Base-by-base conservation (phyloP, 2,329 filamentous ascomycete genomes). In the Cadophora sp. region DNA sequence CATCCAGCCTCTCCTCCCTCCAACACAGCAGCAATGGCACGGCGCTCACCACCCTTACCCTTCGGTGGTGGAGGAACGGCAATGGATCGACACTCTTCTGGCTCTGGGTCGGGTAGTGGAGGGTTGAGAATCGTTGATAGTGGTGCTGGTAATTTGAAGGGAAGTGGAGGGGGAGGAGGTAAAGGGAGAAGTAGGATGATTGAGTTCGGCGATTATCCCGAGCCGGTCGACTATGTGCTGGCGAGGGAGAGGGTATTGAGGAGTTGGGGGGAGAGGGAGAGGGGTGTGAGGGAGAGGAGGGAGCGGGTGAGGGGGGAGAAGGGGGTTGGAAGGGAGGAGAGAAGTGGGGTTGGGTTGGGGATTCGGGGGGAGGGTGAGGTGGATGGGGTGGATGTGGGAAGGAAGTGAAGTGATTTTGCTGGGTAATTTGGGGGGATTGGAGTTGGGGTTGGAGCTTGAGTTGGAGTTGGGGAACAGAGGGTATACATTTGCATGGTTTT, bases 121-220 rank as follows among this genome's bases (percentile, higher is more conserved):
- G 50, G 62, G 19, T 14, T 43, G 4, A 11, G 40, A 19, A 43
- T 43, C 12, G 14, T 16, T 4, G 27, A n/a, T 48, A 3, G 27
- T 26, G 19, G 29, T 11, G 29, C 11, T 48, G 46, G 27, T 37
- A 29, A n/a, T 22, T 2, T 8, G 26, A 48, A 19, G 16, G 22
- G n/a, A 22, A 48, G 5, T n/a, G 19, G 24, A 3, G 62, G 40
- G 29, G 64, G 50, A 27, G 64, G 51, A 4, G 58, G 55, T 14
- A 69, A 70, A 71, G 56, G 59, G 14, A 67, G 71, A 55, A 68
- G 50, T 12, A 62, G 64, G 29, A 37, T 76, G 9, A 72, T 76
- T 62, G 70, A 68, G 14, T 77, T 77, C 69, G 74, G 74, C 1
- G 73, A 73, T 62, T 71, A 70, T 40, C 70, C 72, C 11, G 74